A percentile compares a stretch with the other conserved stretches of the same genome.
Conservation (phyloP, 352 stramenopile genomes). For the Phytophthora fragariaefolia region DNA sequence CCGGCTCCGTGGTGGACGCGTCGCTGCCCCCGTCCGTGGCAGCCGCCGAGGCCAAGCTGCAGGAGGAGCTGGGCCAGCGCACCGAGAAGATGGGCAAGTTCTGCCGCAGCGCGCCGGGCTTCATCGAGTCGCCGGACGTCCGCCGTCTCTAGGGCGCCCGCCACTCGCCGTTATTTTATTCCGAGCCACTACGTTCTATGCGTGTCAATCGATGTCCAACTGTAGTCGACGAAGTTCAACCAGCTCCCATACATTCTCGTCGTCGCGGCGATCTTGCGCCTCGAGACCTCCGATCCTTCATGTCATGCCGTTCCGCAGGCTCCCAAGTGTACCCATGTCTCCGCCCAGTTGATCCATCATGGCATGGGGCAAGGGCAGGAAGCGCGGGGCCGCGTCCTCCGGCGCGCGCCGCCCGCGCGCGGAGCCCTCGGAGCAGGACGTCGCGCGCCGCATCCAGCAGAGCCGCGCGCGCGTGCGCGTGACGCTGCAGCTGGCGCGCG, state of each 20-base stretch:
- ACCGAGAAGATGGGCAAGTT: slow-evolving; percentile 39
- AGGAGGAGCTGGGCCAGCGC: slow-evolving; percentile 38
- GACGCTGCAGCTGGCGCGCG: slow-evolving; percentile 23
- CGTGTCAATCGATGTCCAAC: slow-evolving; percentile 8
- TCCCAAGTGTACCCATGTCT: background rate
- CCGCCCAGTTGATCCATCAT: slow-evolving; percentile 14
- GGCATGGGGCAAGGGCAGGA: slow-evolving; percentile 29
- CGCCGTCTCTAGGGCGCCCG: slow-evolving; percentile 25
- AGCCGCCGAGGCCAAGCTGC: slow-evolving; percentile 36
- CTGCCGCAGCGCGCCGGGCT: slow-evolving; percentile 35
- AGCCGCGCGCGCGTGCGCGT: slow-evolving; percentile 38
- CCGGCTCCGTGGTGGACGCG: slow-evolving; percentile 12
- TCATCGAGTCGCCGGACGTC: slow-evolving; percentile 33
- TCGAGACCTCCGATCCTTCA: slow-evolving; percentile 12
- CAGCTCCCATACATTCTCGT: slow-evolving; percentile 17
- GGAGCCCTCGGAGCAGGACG: slow-evolving; percentile 35
- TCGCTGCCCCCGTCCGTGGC: slow-evolving; percentile 35
- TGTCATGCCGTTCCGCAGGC: slow-evolving; percentile 3
- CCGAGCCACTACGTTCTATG: background rate
- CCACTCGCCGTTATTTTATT: slow-evolving; percentile 35
- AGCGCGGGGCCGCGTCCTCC: slow-evolving; percentile 5
- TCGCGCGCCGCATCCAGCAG: slow-evolving; percentile 32
- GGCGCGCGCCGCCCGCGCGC: slow-evolving; percentile 15
- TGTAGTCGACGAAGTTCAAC: slow-evolving; percentile 6
- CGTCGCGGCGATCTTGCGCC: slow-evolving; percentile 20